Base-by-base conservation (phyloP, 148 eudicot species). In the Gaultheria prostrata region DNA sequence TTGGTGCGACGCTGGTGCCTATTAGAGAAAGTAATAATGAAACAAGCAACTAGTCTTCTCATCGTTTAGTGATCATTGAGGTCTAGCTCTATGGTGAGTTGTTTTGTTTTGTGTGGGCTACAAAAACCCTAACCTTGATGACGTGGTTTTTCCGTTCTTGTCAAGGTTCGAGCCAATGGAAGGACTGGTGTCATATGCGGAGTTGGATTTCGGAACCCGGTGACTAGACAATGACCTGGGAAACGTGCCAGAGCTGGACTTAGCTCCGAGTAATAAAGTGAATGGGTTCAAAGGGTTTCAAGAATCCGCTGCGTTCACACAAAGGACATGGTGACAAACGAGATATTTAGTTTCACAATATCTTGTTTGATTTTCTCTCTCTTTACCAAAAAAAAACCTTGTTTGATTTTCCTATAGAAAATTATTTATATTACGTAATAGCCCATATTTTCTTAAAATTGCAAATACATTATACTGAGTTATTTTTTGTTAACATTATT, bases 241-340 rank as follows among this genome's bases (percentile, higher is more conserved):
- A 13, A 96, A 94, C 76, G 97, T 94, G n/a, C 90, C 93, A 0
- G 86, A 89, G 79, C 86, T 94, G 3, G 94, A 39, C 85, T 7
- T 88, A 91, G 3, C 91, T 82, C 43, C 43, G 6, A 83, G 92
- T 0, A 94, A 89, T 0, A 94, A 96, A 76, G 74, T 96, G 13
- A 94, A 93, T 70, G 81, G 70, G 5, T 94, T 94, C 69, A 94
- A 94, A 0, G 98, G 98, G 4, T 96, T 96, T 63, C 98, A 96
- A 43, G 98, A 96, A 49, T 96, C 94, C 39, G 98, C 98, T 0
- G 97, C 92, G 81, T 96, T 96, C 73, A 91, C 98, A 86, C 98
- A 0, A 97, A 93, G 46, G 98, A 96, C 39, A 94, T 96, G 33
- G 98, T n/a, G 98, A 75, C 98, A 12, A 86, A 79, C 0, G 98